phyloP scores from a whole-genome alignment of 176 grass and related monocot species.

The Eragrostis nindensis region DNA sequence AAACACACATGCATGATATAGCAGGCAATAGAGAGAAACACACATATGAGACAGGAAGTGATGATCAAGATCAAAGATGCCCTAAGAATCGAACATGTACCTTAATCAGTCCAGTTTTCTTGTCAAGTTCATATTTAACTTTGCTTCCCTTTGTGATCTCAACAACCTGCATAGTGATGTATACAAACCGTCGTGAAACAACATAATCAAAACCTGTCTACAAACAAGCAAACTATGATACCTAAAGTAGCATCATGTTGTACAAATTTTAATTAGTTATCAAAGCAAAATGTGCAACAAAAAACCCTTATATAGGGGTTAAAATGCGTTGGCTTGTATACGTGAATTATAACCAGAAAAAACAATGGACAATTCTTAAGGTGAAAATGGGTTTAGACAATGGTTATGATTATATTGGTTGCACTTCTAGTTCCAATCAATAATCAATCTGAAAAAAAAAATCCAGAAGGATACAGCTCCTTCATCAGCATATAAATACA shows the following conservation, averaged over 20 bases:
- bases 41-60: neutral
- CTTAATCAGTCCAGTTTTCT: constrained; percentile 79
- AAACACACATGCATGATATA: neutral
- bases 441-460: neutral
- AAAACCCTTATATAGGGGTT: neutral
- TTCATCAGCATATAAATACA: constrained; percentile 3
- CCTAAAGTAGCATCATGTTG: neutral
- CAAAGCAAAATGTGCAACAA: neutral
- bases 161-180: constrained; percentile 52
- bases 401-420: neutral
- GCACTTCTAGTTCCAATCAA: neutral
- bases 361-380: neutral
- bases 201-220: neutral
- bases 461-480: neutral
- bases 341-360: neutral
- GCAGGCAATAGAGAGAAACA: neutral
- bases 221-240: neutral
- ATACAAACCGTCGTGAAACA: neutral
- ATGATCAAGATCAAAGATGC: neutral
- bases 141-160: constrained; percentile 86
- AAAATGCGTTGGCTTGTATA: no score
- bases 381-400: neutral
- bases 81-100: constrained; percentile 38
- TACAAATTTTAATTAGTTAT: neutral
- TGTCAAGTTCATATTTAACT: constrained; percentile 89